Percentiles rank a stretch among this genome's conserved stretches.
These are phyloP conservation scores for Torulaspora delbrueckii DNA, from an alignment of 805 yeast genomes.

Conservation along the genomic window DNA sequence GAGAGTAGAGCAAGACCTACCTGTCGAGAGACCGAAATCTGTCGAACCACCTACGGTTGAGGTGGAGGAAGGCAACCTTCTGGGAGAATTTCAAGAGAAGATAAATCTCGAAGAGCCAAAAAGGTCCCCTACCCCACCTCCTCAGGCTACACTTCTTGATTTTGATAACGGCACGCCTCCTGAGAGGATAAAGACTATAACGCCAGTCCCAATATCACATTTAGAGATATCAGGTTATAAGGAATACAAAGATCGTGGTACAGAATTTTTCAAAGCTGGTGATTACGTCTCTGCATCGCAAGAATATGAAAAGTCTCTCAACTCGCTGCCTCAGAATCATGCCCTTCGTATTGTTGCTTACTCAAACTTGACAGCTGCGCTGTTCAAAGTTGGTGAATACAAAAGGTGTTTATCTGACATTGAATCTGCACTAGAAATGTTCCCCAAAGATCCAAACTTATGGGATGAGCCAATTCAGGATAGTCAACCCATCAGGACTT, in stretches of 20 bases:
- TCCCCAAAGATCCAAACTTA: conserved; percentile 33
- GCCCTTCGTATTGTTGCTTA: conserved; percentile 59
- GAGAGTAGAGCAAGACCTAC: too few species aligned
- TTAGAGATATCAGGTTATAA: conserved; percentile 38
- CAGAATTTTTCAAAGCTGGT: conserved; percentile 68
- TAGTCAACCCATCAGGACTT: conserved; percentile 23
- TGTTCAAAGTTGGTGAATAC: conserved; percentile 65
- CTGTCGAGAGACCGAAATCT: too few species aligned
- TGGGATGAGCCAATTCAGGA: conserved; percentile 44
- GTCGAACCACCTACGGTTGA: background rate
- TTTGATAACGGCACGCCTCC: conserved; percentile 12
- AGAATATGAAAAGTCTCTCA: conserved; percentile 53
- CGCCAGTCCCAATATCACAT: conserved; percentile 20
- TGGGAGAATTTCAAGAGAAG: conserved; percentile 11
- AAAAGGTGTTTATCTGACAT: conserved; percentile 34
- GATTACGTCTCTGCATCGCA: conserved; percentile 66
- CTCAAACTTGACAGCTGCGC: conserved; percentile 71
- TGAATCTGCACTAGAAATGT: conserved; percentile 29
- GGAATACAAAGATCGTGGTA: conserved; percentile 52
- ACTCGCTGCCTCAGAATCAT: conserved; percentile 58
- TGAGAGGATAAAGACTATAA: conserved; percentile 1
- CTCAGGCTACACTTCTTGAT: conserved; percentile 15
- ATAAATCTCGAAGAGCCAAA: background rate
- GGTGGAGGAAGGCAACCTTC: conserved; percentile 3
- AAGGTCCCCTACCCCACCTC: conserved; percentile 3